Conservation (phyloP, 805 yeast genomes). For the Yamadazyma sp. region DNA sequence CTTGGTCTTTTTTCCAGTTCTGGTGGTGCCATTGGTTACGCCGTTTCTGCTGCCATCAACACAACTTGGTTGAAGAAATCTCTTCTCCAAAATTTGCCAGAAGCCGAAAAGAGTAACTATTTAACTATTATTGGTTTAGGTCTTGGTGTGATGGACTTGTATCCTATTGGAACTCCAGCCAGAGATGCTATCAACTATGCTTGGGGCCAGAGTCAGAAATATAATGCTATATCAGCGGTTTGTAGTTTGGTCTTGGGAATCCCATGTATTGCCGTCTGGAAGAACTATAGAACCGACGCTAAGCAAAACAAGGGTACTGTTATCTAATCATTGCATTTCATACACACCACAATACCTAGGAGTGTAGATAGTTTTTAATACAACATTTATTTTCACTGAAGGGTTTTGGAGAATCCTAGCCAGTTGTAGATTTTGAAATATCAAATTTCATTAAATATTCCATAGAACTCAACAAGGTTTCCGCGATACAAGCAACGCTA, state of each 20-base stretch:
- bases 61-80: conserved; percentile 23
- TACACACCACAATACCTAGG: not conserved
- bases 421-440: too few relatives aligned
- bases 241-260: conserved; percentile 21
- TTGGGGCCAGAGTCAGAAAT: conserved; percentile 23
- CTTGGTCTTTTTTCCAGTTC: conserved; percentile 11
- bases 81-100: conserved; percentile 25
- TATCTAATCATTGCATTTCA: not conserved
- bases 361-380: not conserved
- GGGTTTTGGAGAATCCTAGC: too few relatives aligned
- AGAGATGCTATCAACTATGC: conserved; percentile 27
- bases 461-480: too few relatives aligned
- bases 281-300: conserved; percentile 23
- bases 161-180: conserved; percentile 21
- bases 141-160: conserved; percentile 17
- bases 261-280: conserved; percentile 26
- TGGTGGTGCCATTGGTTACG: conserved; percentile 15
- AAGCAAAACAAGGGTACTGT: conserved; percentile 14
- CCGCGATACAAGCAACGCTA: too few relatives aligned
- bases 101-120: conserved; percentile 14
- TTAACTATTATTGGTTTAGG: conserved; percentile 17
- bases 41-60: conserved; percentile 14
- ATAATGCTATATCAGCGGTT: conserved; percentile 23
- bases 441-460: too few relatives aligned
- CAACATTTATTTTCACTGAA: too few relatives aligned